Conservation (phyloP, 2,329 filamentous ascomycete genomes). For the Aschersonia sp. region DNA sequence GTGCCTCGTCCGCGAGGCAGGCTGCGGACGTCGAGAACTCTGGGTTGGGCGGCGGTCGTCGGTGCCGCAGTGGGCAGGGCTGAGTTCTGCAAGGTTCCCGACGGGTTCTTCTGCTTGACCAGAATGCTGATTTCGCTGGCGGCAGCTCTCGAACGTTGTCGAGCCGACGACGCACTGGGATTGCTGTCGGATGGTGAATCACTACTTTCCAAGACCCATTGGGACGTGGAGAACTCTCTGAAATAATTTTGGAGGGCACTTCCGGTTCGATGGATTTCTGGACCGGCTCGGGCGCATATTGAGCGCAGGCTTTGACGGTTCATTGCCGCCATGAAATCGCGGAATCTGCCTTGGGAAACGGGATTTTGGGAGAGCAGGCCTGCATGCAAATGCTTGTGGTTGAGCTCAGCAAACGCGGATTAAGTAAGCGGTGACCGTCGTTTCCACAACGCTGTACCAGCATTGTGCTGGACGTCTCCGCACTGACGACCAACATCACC, state of each 20-base stretch:
- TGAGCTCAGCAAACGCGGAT: too few species aligned
- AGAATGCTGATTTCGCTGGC: constrained; percentile 19
- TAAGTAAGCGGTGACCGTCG: too few species aligned
- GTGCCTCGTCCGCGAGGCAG: constrained; percentile 16
- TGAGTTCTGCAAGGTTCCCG: neutral
- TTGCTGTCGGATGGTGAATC: constrained; percentile 8
- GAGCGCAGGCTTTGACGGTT: constrained; percentile 23
- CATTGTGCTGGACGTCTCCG: too few species aligned
- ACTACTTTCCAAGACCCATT: constrained; percentile 16
- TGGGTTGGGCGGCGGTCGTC: constrained; percentile 11
- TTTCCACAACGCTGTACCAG: too few species aligned
- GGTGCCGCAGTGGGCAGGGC: neutral
- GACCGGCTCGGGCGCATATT: constrained; percentile 18
- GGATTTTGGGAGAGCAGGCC: neutral
- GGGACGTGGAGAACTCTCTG: constrained; percentile 20
- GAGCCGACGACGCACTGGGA: constrained; percentile 5
- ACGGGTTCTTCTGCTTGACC: constrained; percentile 8
- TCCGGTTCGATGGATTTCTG: constrained; percentile 17
- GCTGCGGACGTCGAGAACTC: constrained; percentile 24
- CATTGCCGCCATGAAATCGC: constrained; percentile 14
- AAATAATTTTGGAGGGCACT: constrained; percentile 14
- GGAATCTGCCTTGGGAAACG: too few species aligned
- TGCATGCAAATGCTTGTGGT: neutral
- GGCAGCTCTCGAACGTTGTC: constrained; percentile 18
- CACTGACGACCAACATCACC: too few species aligned